These are phyloP conservation scores for Zygotorulaspora sp. DNA, from an alignment of 805 yeast genomes.

Conservation along the genomic window DNA sequence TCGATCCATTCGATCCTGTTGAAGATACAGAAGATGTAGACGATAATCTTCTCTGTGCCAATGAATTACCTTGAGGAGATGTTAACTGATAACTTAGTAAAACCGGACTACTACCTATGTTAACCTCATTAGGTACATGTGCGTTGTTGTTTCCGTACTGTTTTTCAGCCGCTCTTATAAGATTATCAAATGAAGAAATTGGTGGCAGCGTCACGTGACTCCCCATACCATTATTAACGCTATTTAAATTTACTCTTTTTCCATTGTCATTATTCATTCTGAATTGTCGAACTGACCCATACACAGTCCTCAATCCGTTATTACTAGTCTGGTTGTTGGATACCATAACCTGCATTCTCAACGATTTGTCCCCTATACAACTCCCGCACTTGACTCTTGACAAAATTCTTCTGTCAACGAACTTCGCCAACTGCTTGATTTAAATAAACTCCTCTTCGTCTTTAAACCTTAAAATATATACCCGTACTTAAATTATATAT, in stretches of 20 bases:
- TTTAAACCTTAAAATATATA: no score
- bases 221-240: neutral
- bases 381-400: no score
- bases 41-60: conserved; percentile 20
- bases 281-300: neutral
- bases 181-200: conserved; percentile 31
- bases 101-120: conserved; percentile 8
- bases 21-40: conserved; percentile 14
- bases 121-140: neutral
- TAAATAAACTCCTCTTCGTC: no score
- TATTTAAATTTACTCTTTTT: neutral
- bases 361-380: neutral
- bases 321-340: conserved; percentile 1
- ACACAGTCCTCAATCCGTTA: neutral
- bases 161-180: conserved; percentile 29
- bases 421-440: no score
- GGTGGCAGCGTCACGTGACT: conserved; percentile 25
- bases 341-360: neutral
- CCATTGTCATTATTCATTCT: neutral
- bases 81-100: conserved; percentile 14
- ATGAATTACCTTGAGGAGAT: conserved; percentile 11
- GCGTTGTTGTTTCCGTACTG: conserved; percentile 14
- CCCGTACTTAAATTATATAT: no score
- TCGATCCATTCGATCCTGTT: conserved; percentile 15
- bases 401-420: no score